Conservation (phyloP, 129 eudicot species). For the Smallanthus sonchifolius region DNA sequence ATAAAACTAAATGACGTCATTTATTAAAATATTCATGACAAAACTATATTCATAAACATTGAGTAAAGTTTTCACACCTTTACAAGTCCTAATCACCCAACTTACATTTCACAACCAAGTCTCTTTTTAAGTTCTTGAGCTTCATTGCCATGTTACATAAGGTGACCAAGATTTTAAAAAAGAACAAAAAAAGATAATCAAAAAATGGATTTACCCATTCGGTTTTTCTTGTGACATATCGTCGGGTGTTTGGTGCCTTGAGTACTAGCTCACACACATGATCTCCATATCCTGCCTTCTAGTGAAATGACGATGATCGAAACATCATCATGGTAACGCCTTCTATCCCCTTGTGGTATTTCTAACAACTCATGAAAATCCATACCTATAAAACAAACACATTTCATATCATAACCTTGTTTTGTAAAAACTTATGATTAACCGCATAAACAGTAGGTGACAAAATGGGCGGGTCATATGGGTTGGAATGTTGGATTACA, state of each 20-base stretch:
- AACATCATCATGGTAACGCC: conserved; percentile 96
- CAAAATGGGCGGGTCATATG: too few species aligned
- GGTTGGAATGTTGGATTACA: not conserved
- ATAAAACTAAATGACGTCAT: conserved; percentile 24
- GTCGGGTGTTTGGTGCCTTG: conserved; percentile 15
- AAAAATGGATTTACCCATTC: conserved; percentile 47
- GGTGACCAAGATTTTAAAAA: conserved; percentile 33
- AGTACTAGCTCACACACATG: conserved; percentile 57
- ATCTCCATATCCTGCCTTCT: conserved; percentile 99
- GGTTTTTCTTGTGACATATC: conserved; percentile 18
- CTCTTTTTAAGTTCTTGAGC: conserved; percentile 25
- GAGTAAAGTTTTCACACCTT: conserved; percentile 49
- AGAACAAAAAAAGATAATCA: conserved; percentile 20
- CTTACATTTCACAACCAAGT: conserved; percentile 41
- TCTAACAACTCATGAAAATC: conserved; percentile 94
- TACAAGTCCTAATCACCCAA: conserved; percentile 51
- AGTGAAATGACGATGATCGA: conserved; percentile 90
- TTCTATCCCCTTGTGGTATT: conserved; percentile 97
- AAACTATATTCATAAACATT: conserved; percentile 39
- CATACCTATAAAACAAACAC: conserved; percentile 46
- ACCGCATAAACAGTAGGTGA: not conserved
- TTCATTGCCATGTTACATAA: conserved; percentile 42
- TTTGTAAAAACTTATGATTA: conserved; percentile 1
- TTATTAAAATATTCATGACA: conserved; percentile 54
- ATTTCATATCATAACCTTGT: not conserved